Evolutionary conservation across 2,329 filamentous ascomycete species (phyloP).

Genomic region (Fusarium scirpi): DNA sequence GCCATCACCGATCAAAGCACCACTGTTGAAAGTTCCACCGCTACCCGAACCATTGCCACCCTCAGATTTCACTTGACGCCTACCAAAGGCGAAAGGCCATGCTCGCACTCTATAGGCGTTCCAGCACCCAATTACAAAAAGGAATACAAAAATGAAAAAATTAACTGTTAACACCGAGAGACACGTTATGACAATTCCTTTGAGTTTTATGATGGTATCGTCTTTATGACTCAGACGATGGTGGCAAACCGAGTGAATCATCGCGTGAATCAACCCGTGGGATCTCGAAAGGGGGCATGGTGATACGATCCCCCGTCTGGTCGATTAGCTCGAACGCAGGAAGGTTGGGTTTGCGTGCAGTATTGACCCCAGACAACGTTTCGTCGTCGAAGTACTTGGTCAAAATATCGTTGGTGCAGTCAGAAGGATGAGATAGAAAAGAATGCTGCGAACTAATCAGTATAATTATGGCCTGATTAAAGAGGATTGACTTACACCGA

Average conservation of each 20-base stretch:
- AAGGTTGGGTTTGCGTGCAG: not conserved
- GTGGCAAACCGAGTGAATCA: too few relatives aligned
- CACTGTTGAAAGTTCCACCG: not conserved
- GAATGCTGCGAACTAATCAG: not conserved
- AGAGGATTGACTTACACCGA: not conserved
- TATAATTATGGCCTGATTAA: not conserved
- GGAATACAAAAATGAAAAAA: too few relatives aligned
- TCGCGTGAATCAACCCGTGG: not conserved
- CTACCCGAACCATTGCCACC: not conserved
- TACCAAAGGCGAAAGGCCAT: not conserved
- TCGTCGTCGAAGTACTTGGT: conserved; percentile 3
- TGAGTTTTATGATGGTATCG: too few relatives aligned
- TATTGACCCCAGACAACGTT: conserved; percentile 1
- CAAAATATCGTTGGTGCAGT: not conserved
- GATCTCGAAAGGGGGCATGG: not conserved
- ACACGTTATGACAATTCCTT: too few relatives aligned
- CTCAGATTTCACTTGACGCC: not conserved
- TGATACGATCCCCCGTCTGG: not conserved
- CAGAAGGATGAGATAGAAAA: not conserved
- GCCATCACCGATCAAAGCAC: not conserved
- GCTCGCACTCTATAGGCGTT: too few relatives aligned
- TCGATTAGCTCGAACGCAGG: not conserved
- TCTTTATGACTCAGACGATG: too few relatives aligned
- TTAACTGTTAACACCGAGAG: too few relatives aligned
- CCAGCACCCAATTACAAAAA: too few relatives aligned